Evolutionary conservation across 1,284 basidiomycete genomes (phyloP).

Genomic region (Leccinum solheimii): DNA sequence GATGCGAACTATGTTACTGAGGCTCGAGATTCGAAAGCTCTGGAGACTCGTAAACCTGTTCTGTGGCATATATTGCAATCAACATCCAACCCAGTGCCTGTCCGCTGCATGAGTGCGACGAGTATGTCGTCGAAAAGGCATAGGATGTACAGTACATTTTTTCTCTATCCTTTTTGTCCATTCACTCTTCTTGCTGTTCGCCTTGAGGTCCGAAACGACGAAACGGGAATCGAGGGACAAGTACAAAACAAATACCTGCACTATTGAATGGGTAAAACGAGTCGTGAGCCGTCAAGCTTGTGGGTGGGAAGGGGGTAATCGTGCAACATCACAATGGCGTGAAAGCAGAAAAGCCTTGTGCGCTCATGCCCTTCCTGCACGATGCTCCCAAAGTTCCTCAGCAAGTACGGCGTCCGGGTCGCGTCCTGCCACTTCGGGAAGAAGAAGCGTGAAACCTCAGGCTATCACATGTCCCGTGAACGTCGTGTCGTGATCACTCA

Average conservation of each 20-base stretch:
- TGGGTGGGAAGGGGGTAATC: background rate
- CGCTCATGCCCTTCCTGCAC: background rate
- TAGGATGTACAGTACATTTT: too few species aligned
- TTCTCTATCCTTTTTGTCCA: background rate
- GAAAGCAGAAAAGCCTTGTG: background rate
- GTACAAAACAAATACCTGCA: background rate
- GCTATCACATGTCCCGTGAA: constrained; percentile 25
- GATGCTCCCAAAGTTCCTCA: constrained; percentile 47
- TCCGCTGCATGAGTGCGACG: background rate
- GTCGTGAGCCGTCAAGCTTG: background rate
- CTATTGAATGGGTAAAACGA: background rate
- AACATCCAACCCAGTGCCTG: background rate
- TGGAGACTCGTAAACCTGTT: background rate
- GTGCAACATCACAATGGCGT: background rate
- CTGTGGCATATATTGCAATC: background rate
- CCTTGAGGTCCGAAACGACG: background rate
- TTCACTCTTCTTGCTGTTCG: background rate
- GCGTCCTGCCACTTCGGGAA: constrained; percentile 76
- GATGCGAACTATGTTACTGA: background rate
- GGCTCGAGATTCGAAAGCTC: background rate
- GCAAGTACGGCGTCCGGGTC: constrained; percentile 68
- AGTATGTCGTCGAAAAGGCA: background rate
- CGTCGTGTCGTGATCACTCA: background rate
- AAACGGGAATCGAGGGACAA: background rate
- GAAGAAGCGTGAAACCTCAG: constrained; percentile 57